phyloP scores from a whole-genome alignment of 208 protist species.

The Crithidia expoeki region DNA sequence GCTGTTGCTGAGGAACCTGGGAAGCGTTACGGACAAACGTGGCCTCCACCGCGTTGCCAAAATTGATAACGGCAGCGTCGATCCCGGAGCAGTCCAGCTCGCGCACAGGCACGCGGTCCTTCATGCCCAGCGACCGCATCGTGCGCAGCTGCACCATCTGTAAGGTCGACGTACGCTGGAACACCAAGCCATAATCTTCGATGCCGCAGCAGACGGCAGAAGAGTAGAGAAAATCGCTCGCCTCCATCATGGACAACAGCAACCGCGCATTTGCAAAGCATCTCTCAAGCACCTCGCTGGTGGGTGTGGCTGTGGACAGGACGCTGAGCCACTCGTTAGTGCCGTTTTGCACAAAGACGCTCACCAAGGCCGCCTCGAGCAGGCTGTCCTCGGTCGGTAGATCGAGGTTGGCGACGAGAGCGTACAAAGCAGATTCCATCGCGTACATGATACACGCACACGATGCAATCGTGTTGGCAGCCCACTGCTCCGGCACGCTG shows the following conservation, averaged over 20 bases:
- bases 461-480: constrained; percentile 54
- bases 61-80: constrained; percentile 77
- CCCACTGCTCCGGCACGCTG: constrained; percentile 53
- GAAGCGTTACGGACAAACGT: constrained; percentile 81
- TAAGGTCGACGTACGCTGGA: constrained; percentile 84
- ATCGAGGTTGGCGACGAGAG: constrained; percentile 84
- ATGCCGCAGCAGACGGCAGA: constrained; percentile 82
- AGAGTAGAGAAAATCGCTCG: constrained; percentile 73
- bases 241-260: constrained; percentile 73
- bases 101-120: constrained; percentile 72
- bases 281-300: constrained; percentile 53
- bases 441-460: constrained; percentile 79
- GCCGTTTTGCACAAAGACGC: constrained; percentile 66
- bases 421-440: constrained; percentile 86
- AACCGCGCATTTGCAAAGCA: constrained; percentile 50
- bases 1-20: constrained; percentile 70
- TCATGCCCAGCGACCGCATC: constrained; percentile 60
- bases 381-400: constrained; percentile 79
- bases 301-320: constrained; percentile 61
- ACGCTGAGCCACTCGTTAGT: constrained; percentile 60
- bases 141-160: constrained; percentile 81
- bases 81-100: constrained; percentile 71
- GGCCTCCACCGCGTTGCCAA: constrained; percentile 79
- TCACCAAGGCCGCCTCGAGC: constrained; percentile 70
- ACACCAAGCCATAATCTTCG: constrained; percentile 84